These are phyloP conservation scores for Apiospora saccharicola DNA, from an alignment of 2,329 filamentous ascomycete species.

Conservation along the genomic window DNA sequence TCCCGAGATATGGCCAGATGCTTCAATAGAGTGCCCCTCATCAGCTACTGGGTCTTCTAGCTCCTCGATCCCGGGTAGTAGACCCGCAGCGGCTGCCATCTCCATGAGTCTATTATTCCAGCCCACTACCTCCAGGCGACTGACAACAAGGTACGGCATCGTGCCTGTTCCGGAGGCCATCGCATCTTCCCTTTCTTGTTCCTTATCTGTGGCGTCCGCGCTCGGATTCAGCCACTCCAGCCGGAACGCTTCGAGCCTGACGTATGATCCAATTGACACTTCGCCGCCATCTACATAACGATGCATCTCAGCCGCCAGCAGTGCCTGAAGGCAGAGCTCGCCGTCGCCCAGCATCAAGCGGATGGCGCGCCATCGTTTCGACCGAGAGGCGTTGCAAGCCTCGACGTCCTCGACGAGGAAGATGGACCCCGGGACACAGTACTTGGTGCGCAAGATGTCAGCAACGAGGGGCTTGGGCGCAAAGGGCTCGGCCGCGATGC, in stretches of 20 bases:
- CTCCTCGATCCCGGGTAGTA: neutral
- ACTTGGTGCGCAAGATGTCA: constrained; percentile 55
- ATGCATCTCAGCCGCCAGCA: constrained; percentile 55
- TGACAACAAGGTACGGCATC: constrained; percentile 55
- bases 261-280: constrained; percentile 57
- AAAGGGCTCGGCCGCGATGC: constrained; percentile 39
- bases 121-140: constrained; percentile 54
- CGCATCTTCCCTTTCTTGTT: neutral
- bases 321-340: constrained; percentile 60
- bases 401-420: constrained; percentile 59
- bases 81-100: constrained; percentile 30
- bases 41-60: constrained; percentile 12
- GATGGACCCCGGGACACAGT: constrained; percentile 55
- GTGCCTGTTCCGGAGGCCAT: constrained; percentile 17
- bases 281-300: constrained; percentile 54
- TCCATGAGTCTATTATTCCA: constrained; percentile 54
- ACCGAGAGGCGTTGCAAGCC: constrained; percentile 43
- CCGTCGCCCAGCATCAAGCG: constrained; percentile 61
- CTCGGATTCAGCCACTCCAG: constrained; percentile 38
- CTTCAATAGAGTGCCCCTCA: neutral
- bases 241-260: constrained; percentile 53
- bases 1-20: neutral
- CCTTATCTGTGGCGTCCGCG: neutral
- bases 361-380: constrained; percentile 51
- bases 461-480: constrained; percentile 51